Evolutionary conservation across 345 rosid genomes (phyloP), one percentile per base, ranked within the genome.

Genomic region (Sisymbrium irio): DNA sequence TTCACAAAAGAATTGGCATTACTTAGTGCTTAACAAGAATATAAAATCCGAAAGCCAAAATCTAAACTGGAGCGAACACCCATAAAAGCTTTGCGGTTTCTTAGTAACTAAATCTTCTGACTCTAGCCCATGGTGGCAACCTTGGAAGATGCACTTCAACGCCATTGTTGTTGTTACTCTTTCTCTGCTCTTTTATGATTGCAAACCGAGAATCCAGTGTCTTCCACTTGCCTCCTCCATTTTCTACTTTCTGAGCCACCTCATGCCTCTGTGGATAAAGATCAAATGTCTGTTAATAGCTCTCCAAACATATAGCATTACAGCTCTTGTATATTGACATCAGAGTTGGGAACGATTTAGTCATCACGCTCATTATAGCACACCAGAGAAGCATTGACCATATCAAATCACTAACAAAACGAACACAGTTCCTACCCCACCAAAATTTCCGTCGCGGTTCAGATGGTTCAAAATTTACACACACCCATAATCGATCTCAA

Each of bases 171-270:
- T 14, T 46, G 54, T 73, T 85, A 66, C 58, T 81, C 67, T 67
- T 77, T 67, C 97, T 82, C 83, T 87, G 84, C 80, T 90, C 86
- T 79, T 83, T 90, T 90, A 90, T 85, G 73, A 78, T 85, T 36
- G 95, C 95, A 85, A 88, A 90, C 39, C 84, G 78, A 0, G 95
- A 86, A 71, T 93, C 97, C 59, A 93, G 84, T 17, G 98, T 90
- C 66, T 85, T 54, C 56, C 75, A 20, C 27, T 73, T 69, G 74
- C 83, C n/a, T 35, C 77, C 81, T 71, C 78, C 80, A 15, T 77
- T 39, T 49, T 30, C 62, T 67, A 17, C 51, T 59, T 59, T 66
- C 42, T 67, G 75, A n/a, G 70, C 67, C 42, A 40, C 78, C 41
- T 81, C 79, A 32, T 53, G 46, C 36, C 61, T 58, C 73, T 64